These are phyloP conservation scores for Corynascus novoguineensis DNA, from an alignment of 495 filamentous ascomycete genomes.

Conservation along the genomic window DNA sequence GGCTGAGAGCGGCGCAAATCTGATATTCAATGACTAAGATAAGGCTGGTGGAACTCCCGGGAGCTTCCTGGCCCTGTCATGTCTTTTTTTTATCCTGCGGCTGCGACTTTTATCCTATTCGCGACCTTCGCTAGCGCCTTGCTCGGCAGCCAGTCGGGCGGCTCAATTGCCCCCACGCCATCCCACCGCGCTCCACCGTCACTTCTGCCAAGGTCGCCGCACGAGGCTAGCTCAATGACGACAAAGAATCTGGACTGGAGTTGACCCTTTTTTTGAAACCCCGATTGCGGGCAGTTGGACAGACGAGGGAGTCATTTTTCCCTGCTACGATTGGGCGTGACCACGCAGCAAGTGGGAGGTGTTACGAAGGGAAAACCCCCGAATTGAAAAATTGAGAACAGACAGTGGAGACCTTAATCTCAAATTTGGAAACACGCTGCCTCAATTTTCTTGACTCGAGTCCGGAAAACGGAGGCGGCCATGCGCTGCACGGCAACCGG, in stretches of 20 bases:
- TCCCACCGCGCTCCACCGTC: conserved; percentile 2
- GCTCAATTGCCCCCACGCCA: conserved; percentile 7
- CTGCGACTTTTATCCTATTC: conserved; percentile 18
- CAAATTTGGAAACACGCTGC: neutral
- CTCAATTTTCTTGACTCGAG: neutral
- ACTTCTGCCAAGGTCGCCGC: conserved; percentile 7
- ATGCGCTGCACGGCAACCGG: no score
- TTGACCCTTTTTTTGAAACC: conserved; percentile 5
- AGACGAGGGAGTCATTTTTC: conserved; percentile 14
- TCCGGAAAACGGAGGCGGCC: neutral
- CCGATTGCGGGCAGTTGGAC: neutral
- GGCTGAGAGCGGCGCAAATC: conserved; percentile 10
- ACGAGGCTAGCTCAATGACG: conserved; percentile 12
- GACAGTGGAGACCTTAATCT: neutral
- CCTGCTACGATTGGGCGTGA: neutral
- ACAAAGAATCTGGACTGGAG: conserved; percentile 4
- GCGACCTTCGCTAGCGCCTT: conserved; percentile 2
- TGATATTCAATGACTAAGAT: conserved; percentile 21
- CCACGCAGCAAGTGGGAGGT: neutral
- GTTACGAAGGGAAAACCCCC: neutral
- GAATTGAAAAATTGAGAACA: neutral
- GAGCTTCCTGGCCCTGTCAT: conserved; percentile 11
- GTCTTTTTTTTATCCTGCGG: conserved; percentile 7
- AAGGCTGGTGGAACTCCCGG: conserved; percentile 2
- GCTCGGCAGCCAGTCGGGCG: conserved; percentile 4